Conservation (phyloP, 352 stramenopile species). For the Globisporangium takayamanum region DNA sequence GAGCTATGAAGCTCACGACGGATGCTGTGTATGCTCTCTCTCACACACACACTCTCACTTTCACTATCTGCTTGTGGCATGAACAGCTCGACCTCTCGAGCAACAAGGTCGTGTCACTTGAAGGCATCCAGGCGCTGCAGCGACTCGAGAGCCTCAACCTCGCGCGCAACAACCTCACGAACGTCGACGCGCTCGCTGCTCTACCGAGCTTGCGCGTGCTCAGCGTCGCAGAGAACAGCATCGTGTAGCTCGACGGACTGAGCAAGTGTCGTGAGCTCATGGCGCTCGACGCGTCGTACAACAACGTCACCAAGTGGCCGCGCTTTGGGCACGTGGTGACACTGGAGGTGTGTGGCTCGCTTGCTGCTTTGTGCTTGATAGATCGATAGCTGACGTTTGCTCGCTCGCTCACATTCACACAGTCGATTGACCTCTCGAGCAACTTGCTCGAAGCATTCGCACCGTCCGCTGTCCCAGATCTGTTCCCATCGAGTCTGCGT, state of each 20-base stretch:
- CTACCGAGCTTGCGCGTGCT: constrained; percentile 38
- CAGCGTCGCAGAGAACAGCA: constrained; percentile 48
- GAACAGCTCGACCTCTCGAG: constrained; percentile 52
- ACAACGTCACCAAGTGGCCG: constrained; percentile 53
- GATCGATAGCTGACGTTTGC: not conserved
- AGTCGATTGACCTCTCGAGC: constrained; percentile 51
- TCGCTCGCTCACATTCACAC: not conserved
- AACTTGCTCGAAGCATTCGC: constrained; percentile 42
- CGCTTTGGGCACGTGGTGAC: constrained; percentile 23
- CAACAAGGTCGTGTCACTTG: constrained; percentile 44
- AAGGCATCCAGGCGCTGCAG: constrained; percentile 42
- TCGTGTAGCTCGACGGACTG: constrained; percentile 40
- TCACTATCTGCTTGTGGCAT: not conserved
- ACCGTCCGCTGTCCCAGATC: constrained; percentile 10
- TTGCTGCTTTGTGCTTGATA: not conserved
- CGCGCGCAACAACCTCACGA: constrained; percentile 40
- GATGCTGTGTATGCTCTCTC: not conserved
- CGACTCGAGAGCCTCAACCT: constrained; percentile 42
- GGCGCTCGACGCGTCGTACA: constrained; percentile 54
- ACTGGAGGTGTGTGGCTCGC: constrained; percentile 31
- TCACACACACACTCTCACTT: not conserved
- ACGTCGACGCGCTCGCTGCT: constrained; percentile 32
- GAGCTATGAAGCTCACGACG: not conserved
- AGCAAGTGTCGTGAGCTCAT: constrained; percentile 23
- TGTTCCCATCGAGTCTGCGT: constrained; percentile 37